Evolutionary conservation across 164 flowering plant species (phyloP), one percentile per base, ranked within the genome.

Genomic region (Stephania yunnanensis): DNA sequence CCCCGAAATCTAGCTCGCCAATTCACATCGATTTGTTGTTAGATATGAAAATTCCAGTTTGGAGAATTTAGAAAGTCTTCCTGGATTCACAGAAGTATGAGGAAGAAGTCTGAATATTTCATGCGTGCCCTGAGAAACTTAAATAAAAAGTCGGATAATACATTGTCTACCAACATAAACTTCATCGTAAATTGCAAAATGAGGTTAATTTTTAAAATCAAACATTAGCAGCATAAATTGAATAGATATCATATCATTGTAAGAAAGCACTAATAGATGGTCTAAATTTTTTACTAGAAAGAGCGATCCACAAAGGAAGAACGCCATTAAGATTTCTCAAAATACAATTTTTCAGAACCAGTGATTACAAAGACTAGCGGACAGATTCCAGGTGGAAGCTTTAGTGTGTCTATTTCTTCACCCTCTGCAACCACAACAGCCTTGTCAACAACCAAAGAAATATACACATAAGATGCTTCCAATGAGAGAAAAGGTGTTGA

Each of bases 401-500:
- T 98, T 73, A 76, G 75, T 13, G 95, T 89, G 52, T 95, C 87
- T 55, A 96, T 92, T 82, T 96, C 97, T 90, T 96, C 98, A 65
- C 94, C 99, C 44, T 94, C 91, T 71, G 99, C 83, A 77, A 94
- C 91, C 50, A 96, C 87, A 19, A 98, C 99, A 82, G 97, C 92
- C 85, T 96, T 96, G 8, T 98, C 97, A 84, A 97, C 91, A 85
- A 94, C 97, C 82, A 96, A 82, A 58, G 98, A 92, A 71, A 97
- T 71, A 83, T 94, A 96, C 97, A 92, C 94, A 83, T 92, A 94
- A 73, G 99, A 91, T 81, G 87, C 82, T 66, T 97, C 99, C 52
- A 96, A 81, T 3, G 98, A 92, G 52, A 94, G 97, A 83, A 96
- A 91, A 66, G 99, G 97, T 46, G 99, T 96, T 30, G 99, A 94